Base-by-base conservation (phyloP, 495 filamentous ascomycete genomes). In the Lasiosphaeris hirsuta region DNA sequence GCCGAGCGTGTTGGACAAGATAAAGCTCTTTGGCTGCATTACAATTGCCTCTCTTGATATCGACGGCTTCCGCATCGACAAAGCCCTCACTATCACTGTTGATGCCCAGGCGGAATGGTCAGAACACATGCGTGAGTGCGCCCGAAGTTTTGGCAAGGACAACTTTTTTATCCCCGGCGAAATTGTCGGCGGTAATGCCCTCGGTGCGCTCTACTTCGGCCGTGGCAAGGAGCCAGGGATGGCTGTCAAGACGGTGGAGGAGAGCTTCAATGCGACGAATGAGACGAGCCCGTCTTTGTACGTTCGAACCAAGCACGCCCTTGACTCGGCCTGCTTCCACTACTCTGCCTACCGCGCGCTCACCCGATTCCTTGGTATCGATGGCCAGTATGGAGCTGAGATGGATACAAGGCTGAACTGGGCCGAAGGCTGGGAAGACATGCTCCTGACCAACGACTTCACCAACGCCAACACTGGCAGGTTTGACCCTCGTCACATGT, bases 401-500 rank as follows among this genome's bases (percentile, higher is more conserved):
- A 78, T 81, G 46, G 83, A 87, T 69, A 68, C 78, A 4, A 78
- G 81, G 10, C 71, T 79, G 19, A 79, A 86, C 60, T 88, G 82
- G 78, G 79, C 78, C 11, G 77, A 84, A 40, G 72, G 77, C 4
- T 89, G 85, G 85, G 75, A 83, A 43, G 64, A 79, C 35, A 82
- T 88, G 68, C 59, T 88, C 5, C 65, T 76, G 53, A 83, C 81
- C 7, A 87, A 88, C 56, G 86, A 89, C 60, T 61, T 88, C 54
- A 63, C 83, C 47, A 89, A 88, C 60, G 75, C 83, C n/a, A 86
- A 86, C 63, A 88, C 84, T 5, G 86, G 84, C 35, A 70, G 76
- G 56, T 86, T 88, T 58, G 86, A 89, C 58, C 86, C 86, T 1
- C 75, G 86, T 7, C 86, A 90, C 64, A 84, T 89, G 80, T 87